Evolutionary conservation across 2,329 filamentous ascomycete species (phyloP).

Genomic region (Fusarium ambrosium): DNA sequence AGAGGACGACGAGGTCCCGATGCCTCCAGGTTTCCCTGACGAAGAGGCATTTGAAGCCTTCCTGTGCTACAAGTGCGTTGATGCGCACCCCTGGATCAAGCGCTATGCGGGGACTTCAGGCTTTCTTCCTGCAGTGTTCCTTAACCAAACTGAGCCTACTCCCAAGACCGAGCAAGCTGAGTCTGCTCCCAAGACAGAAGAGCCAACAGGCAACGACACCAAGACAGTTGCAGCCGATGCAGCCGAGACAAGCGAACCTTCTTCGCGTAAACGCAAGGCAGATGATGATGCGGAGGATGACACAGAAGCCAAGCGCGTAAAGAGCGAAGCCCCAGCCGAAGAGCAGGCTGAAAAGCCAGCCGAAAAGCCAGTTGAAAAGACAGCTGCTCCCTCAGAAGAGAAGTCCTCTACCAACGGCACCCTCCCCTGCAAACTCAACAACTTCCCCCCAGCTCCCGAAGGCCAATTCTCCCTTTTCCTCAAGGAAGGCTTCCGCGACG

Average conservation of each 20-base stretch:
- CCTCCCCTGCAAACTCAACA: conserved; percentile 69
- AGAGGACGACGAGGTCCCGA: conserved; percentile 73
- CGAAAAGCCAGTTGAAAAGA: not conserved
- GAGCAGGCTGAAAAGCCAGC: not conserved
- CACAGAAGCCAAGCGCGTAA: conserved; percentile 65
- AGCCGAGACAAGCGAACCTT: not conserved
- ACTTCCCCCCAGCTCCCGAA: conserved; percentile 68
- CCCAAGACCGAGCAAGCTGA: conserved; percentile 27
- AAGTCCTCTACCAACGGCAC: conserved; percentile 25
- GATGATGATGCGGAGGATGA: conserved; percentile 62
- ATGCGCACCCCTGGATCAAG: conserved; percentile 92
- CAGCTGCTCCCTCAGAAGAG: conserved; percentile 26
- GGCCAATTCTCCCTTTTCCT: conserved; percentile 86
- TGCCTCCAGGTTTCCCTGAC: conserved; percentile 87
- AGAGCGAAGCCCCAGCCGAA: conserved; percentile 54
- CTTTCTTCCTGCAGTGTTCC: conserved; percentile 81
- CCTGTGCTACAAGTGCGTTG: conserved; percentile 93
- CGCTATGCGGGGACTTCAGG: conserved; percentile 83
- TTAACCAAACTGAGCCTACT: conserved; percentile 39
- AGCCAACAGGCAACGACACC: conserved; percentile 5
- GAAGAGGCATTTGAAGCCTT: conserved; percentile 93
- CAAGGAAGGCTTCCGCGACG: conserved; percentile 80
- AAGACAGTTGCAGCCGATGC: not conserved
- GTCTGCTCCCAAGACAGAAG: conserved; percentile 1
- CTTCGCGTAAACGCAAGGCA: conserved; percentile 76